phyloP scores from a whole-genome alignment of 768 basidiomycete species.

The Exidia glandulosa region DNA sequence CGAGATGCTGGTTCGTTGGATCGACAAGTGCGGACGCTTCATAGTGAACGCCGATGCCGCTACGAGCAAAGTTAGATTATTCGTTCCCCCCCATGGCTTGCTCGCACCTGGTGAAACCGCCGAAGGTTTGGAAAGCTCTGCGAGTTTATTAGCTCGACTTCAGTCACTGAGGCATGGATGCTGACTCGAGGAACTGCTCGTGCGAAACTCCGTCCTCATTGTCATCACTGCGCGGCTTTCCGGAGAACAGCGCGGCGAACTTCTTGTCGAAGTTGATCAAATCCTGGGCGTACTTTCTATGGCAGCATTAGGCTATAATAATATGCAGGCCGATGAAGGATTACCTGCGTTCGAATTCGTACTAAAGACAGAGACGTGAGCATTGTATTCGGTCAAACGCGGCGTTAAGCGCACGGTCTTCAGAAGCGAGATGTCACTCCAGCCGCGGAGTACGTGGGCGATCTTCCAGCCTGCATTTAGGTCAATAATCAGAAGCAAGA shows the following conservation, averaged over 20 bases:
- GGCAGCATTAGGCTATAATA: not conserved
- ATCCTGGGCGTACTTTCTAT: constrained; percentile 49
- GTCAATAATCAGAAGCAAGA: not conserved
- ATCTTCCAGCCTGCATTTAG: constrained; percentile 45
- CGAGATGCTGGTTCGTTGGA: constrained; percentile 24
- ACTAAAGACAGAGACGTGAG: constrained; percentile 26
- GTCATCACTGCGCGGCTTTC: constrained; percentile 42
- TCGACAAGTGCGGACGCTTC: constrained; percentile 34
- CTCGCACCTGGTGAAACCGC: constrained; percentile 31
- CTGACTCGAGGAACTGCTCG: constrained; percentile 37
- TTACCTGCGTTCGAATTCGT: constrained; percentile 50
- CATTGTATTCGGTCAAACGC: not conserved
- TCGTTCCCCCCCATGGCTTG: not conserved
- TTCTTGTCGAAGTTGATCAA: constrained; percentile 62
- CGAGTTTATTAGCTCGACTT: not conserved
- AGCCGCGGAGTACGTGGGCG: constrained; percentile 42
- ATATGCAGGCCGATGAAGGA: not conserved
- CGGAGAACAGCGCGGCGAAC: constrained; percentile 56
- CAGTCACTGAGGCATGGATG: not conserved
- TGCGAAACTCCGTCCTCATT: constrained; percentile 34
- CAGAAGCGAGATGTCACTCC: constrained; percentile 36
- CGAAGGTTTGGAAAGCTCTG: constrained; percentile 42
- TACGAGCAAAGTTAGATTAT: constrained; percentile 7
- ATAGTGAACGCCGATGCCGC: constrained; percentile 46
- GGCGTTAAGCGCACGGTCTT: constrained; percentile 28